Evolutionary conservation across 768 basidiomycete genomes (phyloP).

Genomic region (Tephrocybe sp.): DNA sequence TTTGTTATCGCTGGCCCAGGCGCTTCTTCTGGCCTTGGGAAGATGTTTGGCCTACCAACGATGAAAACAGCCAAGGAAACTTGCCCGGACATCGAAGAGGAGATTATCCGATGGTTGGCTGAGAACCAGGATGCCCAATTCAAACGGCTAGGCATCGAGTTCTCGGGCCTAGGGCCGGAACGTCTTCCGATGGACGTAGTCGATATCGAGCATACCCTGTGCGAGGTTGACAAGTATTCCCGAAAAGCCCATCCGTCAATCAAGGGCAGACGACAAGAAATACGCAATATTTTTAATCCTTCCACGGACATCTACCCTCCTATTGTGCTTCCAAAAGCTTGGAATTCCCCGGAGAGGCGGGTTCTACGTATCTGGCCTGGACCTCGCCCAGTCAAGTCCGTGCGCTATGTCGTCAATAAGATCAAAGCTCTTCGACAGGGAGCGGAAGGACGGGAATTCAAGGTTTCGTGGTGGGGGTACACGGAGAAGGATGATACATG

Average conservation of each 20-base stretch:
- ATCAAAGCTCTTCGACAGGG: slow-evolving; percentile 37
- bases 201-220: slow-evolving; percentile 77
- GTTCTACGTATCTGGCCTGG: slow-evolving; percentile 39
- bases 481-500: slow-evolving; percentile 49
- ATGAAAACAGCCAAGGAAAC: slow-evolving; percentile 28
- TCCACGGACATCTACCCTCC: slow-evolving; percentile 23
- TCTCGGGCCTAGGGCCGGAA: slow-evolving; percentile 49
- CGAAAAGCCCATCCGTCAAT: slow-evolving; percentile 52
- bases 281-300: slow-evolving; percentile 37
- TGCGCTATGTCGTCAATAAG: slow-evolving; percentile 39
- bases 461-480: slow-evolving; percentile 59
- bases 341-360: slow-evolving; percentile 46
- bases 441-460: slow-evolving; percentile 37
- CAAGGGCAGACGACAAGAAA: slow-evolving; percentile 37
- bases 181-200: slow-evolving; percentile 55
- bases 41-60: slow-evolving; percentile 54
- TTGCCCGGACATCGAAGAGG: slow-evolving; percentile 44
- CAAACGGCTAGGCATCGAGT: slow-evolving; percentile 50
- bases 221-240: slow-evolving; percentile 78
- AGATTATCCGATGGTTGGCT: slow-evolving; percentile 64
- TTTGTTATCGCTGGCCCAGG: slow-evolving; percentile 72
- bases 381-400: slow-evolving; percentile 35
- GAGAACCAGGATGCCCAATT: slow-evolving; percentile 61
- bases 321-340: slow-evolving; percentile 49
- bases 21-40: slow-evolving; percentile 59